A percentile compares a stretch with the other conserved stretches of the same genome.
phyloP scores from a whole-genome alignment of 805 yeast species.

The Ogataea populi-albae region DNA sequence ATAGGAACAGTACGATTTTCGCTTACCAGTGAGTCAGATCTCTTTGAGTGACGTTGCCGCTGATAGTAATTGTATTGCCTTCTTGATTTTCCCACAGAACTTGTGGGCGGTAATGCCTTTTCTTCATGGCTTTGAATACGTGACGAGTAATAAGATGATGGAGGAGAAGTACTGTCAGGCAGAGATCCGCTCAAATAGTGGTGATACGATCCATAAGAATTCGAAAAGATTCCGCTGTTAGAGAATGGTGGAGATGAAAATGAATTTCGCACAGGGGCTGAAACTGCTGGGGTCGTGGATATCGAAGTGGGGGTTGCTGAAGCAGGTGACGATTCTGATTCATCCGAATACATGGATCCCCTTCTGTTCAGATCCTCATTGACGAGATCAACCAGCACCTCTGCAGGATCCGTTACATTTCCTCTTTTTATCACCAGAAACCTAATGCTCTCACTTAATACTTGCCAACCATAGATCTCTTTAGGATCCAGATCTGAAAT shows the following conservation, averaged over 20 bases:
- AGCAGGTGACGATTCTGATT: conserved; percentile 17
- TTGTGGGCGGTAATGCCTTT: conserved; percentile 10
- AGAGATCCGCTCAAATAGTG: conserved; percentile 28
- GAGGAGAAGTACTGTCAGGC: conserved; percentile 23
- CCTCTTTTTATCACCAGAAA: conserved; percentile 53
- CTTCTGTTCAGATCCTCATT: conserved; percentile 44
- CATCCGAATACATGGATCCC: conserved; percentile 24
- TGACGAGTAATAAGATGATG: conserved; percentile 16
- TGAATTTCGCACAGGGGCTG: conserved; percentile 17
- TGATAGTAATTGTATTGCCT: conserved; percentile 28
- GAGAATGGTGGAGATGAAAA: conserved; percentile 21
- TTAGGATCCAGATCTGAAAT: conserved; percentile 59
- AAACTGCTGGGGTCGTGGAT: conserved; percentile 22
- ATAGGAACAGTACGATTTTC: conserved; percentile 9
- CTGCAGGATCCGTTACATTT: conserved; percentile 50
- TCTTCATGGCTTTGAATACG: conserved; percentile 19
- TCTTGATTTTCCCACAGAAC: conserved; percentile 17
- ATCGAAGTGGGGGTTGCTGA: conserved; percentile 17
- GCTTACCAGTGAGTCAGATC: conserved; percentile 13
- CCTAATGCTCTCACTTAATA: conserved; percentile 50
- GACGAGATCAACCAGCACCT: conserved; percentile 50
- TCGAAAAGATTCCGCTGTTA: conserved; percentile 8
- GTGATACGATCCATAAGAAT: conserved; percentile 22
- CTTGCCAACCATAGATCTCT: conserved; percentile 65
- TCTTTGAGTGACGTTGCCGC: conserved; percentile 14